These are phyloP conservation scores for Solanum tarapatanum DNA, from an alignment of 257 asterid genomes.

Conservation along the genomic window DNA sequence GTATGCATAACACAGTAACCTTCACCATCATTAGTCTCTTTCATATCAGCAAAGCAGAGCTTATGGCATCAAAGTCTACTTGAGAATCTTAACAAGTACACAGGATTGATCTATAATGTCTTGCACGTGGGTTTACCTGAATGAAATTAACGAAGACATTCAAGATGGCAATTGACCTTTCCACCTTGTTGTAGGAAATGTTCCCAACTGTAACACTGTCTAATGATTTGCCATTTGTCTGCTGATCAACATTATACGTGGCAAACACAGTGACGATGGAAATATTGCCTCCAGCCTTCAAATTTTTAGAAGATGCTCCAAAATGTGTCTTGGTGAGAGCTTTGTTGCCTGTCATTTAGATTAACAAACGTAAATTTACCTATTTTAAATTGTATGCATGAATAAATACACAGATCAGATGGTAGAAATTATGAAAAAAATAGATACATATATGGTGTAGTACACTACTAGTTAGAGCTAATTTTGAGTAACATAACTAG, in stretches of 20 bases:
- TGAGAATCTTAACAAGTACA: background rate
- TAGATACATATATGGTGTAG: background rate
- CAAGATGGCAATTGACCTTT: constrained; percentile 75
- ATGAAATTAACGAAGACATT: constrained; percentile 67
- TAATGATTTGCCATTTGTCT: constrained; percentile 18
- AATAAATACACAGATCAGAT: background rate
- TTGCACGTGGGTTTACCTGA: constrained; percentile 37
- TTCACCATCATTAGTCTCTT: background rate
- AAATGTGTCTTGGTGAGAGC: constrained; percentile 60
- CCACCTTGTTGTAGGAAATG: constrained; percentile 56
- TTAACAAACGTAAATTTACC: background rate
- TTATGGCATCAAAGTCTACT: background rate
- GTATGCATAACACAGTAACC: background rate
- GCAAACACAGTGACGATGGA: constrained; percentile 71
- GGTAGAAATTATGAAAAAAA: background rate
- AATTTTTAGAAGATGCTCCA: constrained; percentile 6
- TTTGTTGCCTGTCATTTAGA: constrained; percentile 38
- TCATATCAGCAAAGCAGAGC: background rate
- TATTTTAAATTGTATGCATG: background rate
- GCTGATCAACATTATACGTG: constrained; percentile 37
- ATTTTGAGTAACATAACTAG: background rate
- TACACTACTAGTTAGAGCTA: background rate
- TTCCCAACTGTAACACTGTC: constrained; percentile 69
- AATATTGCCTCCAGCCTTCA: constrained; percentile 26
- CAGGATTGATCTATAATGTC: background rate